These are phyloP conservation scores for Pyricularia grisea DNA, from an alignment of 2,329 filamentous ascomycete genomes.

Conservation along the genomic window DNA sequence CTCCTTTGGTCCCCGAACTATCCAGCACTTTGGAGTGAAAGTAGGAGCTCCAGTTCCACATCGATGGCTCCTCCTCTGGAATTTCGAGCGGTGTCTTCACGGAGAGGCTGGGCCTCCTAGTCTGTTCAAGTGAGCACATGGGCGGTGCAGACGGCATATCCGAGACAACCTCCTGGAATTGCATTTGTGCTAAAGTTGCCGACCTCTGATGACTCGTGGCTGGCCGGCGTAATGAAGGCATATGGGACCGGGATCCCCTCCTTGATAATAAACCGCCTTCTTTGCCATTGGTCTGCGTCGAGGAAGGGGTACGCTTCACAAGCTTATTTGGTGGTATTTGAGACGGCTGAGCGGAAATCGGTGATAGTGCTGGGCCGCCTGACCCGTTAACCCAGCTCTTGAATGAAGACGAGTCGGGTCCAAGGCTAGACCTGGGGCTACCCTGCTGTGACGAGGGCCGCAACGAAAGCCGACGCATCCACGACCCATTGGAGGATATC, in stretches of 20 bases:
- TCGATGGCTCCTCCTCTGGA: constrained; percentile 9
- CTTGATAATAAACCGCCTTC: constrained; percentile 31
- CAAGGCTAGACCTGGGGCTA: constrained; percentile 54
- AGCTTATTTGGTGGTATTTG: constrained; percentile 62
- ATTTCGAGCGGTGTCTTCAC: constrained; percentile 7
- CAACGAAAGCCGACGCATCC: constrained; percentile 62
- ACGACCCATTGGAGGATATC: constrained; percentile 54
- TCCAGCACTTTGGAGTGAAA: constrained; percentile 37
- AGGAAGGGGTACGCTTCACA: constrained; percentile 54
- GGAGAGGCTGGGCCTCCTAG: constrained; percentile 14
- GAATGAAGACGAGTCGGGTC: constrained; percentile 56
- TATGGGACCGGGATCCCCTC: constrained; percentile 47
- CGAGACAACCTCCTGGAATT: constrained; percentile 13
- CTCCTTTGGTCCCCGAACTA: constrained; percentile 16
- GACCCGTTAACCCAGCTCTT: constrained; percentile 55
- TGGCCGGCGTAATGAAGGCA: constrained; percentile 59
- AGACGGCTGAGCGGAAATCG: constrained; percentile 25
- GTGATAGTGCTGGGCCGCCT: constrained; percentile 50
- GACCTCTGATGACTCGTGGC: constrained; percentile 74
- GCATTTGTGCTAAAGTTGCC: constrained; percentile 53
- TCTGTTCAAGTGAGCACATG: constrained; percentile 25
- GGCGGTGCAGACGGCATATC: constrained; percentile 11
- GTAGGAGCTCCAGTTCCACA: constrained; percentile 42
- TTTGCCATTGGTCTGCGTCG: constrained; percentile 10
- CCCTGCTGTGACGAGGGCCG: constrained; percentile 56